Base-by-base conservation (phyloP, 2,329 filamentous ascomycete species). In the Cytospora mali region DNA sequence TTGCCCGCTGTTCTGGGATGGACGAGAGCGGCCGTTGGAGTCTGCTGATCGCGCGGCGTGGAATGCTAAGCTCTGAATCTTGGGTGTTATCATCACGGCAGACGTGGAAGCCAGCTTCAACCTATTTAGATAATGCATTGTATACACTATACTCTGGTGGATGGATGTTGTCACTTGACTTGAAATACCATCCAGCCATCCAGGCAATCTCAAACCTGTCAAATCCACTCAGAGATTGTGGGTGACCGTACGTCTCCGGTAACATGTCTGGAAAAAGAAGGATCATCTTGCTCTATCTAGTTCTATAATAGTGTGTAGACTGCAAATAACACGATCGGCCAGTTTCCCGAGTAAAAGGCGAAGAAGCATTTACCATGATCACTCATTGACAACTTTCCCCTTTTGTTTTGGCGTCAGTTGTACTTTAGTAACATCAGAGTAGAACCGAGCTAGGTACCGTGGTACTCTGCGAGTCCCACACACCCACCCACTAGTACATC, bases 1-100 rank as follows among this genome's bases (percentile, higher is more conserved):
- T 14, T 80, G 77, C 66, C 79, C 79, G 7, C 56, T 82, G 27
- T 80, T 77, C 66, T 82, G 79, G 78, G 80, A 82, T 66, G 80
- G 79, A 7, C 67, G 77, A 9, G 74, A 77, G 64, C 69, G 73
- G 57, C 77, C 77, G 18, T 63, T 80, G 55, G 78, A 80, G 68
- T 76, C 72, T 42, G 74, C 78, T 18, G 78, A 80, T 69, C 72
- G 78, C 13, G 76, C 75, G 13, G 77, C 78, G 0, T 80, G 78
- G 77, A 77, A 80, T 69, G 76, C 78, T 6, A 80, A 79, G 69
- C 69, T 80, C 23, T 80, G 74, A 64, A 16, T 10, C 1, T n/a
- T 23, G 16, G 29, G 18, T n/a, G 48, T 51, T 9, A 18, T 13
- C 4, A 21, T 16, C 2, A 39, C 16, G 35, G 35, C 6, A 39